phyloP scores from a whole-genome alignment of 208 protist genomes.

The Crithidia sp. region DNA sequence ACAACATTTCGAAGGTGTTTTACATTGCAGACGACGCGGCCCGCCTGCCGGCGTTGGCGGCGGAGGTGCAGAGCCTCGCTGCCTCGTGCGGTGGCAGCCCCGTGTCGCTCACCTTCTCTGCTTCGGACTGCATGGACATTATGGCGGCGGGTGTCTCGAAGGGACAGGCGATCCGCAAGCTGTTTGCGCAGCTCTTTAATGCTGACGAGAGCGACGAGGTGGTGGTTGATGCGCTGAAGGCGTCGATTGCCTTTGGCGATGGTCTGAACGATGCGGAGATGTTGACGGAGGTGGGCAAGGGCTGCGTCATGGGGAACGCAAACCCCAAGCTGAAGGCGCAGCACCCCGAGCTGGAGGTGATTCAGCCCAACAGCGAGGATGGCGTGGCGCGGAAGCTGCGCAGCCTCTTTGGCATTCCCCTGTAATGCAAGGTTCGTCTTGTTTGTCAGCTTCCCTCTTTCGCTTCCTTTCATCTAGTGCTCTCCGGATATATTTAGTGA shows the following conservation, averaged over 20 bases:
- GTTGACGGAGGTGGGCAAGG: slow-evolving; percentile 45
- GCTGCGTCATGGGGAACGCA: slow-evolving; percentile 61
- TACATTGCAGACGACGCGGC: slow-evolving; percentile 37
- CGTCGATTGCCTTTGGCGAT: slow-evolving; percentile 66
- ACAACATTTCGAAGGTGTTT: slow-evolving; percentile 50
- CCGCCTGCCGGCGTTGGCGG: slow-evolving; percentile 15
- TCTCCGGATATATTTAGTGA: not conserved
- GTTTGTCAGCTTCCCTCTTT: not conserved
- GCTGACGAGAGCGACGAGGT: slow-evolving; percentile 17
- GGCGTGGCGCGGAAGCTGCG: slow-evolving; percentile 55
- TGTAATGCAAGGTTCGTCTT: not conserved
- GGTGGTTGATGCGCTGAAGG: slow-evolving; percentile 20
- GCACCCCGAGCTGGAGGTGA: slow-evolving; percentile 49
- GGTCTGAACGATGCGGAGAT: slow-evolving; percentile 65
- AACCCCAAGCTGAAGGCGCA: slow-evolving; percentile 42
- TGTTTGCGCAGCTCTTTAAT: slow-evolving; percentile 25
- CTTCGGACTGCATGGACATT: slow-evolving; percentile 43
- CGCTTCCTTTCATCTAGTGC: not conserved
- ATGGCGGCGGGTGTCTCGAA: slow-evolving; percentile 46
- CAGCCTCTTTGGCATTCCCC: slow-evolving; percentile 37
- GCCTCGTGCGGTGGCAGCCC: slow-evolving; percentile 3
- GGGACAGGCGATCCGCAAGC: slow-evolving; percentile 28
- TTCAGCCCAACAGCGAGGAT: slow-evolving; percentile 48
- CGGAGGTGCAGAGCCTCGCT: slow-evolving; percentile 23
- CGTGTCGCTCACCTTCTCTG: slow-evolving; percentile 42